phyloP scores from a whole-genome alignment of 139 green algal species.

The Ulvella scutata region DNA sequence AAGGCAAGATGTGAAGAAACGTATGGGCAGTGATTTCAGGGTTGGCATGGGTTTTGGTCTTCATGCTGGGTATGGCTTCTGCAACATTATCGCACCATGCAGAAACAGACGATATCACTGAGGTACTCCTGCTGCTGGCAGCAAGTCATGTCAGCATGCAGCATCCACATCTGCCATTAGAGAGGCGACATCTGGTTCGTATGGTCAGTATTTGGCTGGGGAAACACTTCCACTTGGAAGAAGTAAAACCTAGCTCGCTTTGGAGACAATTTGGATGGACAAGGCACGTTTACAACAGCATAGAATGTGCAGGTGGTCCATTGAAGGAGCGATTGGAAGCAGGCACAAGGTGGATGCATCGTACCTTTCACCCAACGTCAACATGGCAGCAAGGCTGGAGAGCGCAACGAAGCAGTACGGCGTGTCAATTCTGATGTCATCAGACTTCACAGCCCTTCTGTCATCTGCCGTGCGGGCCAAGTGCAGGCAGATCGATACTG shows the following conservation, averaged over 20 bases:
- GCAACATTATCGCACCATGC: no score
- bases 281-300: background rate
- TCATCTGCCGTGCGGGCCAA: slow-evolving; percentile 8
- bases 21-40: slow-evolving; percentile 31
- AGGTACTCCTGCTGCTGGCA: no score
- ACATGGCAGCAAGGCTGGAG: slow-evolving; percentile 89
- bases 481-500: slow-evolving; percentile 75
- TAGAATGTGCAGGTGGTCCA: background rate
- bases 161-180: no score
- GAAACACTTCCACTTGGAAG: no score
- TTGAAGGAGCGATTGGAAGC: slow-evolving; percentile 14
- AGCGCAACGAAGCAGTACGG: slow-evolving; percentile 92
- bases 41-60: slow-evolving; percentile 84
- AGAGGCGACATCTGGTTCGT: no score
- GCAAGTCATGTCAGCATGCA: no score
- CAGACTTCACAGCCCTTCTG: background rate
- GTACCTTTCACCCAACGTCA: slow-evolving; percentile 94
- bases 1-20: slow-evolving; percentile 43
- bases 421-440: slow-evolving; percentile 56
- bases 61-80: slow-evolving; percentile 47
- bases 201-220: no score
- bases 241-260: no score
- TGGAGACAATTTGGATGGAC: background rate
- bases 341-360: slow-evolving; percentile 93
- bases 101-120: no score